phyloP scores from a whole-genome alignment of 495 filamentous ascomycete species.

The Trichoderma erinaceum region DNA sequence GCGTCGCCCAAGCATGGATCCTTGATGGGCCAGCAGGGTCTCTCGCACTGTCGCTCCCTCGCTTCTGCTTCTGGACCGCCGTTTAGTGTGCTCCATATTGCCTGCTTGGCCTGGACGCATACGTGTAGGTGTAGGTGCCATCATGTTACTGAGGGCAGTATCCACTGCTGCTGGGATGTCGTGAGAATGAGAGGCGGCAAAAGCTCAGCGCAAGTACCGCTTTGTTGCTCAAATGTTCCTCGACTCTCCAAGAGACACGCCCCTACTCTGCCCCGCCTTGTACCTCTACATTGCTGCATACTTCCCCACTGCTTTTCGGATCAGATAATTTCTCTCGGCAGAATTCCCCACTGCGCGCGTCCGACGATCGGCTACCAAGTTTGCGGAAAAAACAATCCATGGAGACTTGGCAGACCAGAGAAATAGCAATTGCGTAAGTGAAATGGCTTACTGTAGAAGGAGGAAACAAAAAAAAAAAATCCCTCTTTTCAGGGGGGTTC shows the following conservation, averaged over 20 bases:
- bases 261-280: not conserved
- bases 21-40: not conserved
- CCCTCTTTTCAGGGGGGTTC: not conserved
- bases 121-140: too few relatives aligned
- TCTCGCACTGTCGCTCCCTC: not conserved
- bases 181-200: not conserved
- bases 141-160: not conserved
- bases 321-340: conserved; percentile 18
- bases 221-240: not conserved
- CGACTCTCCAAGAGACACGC: not conserved
- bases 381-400: not conserved
- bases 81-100: conserved; percentile 2
- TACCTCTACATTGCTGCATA: not conserved
- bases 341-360: not conserved
- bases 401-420: not conserved
- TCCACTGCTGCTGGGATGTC: not conserved
- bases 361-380: conserved; percentile 1
- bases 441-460: too few relatives aligned
- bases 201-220: not conserved
- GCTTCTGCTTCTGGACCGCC: not conserved
- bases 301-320: not conserved
- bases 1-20: not conserved
- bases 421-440: not conserved
- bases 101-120: not conserved
- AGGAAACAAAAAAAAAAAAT: not conserved